Evolutionary conservation across 148 eudicot genomes (phyloP).

Genomic region (Rhododendron simsii): DNA sequence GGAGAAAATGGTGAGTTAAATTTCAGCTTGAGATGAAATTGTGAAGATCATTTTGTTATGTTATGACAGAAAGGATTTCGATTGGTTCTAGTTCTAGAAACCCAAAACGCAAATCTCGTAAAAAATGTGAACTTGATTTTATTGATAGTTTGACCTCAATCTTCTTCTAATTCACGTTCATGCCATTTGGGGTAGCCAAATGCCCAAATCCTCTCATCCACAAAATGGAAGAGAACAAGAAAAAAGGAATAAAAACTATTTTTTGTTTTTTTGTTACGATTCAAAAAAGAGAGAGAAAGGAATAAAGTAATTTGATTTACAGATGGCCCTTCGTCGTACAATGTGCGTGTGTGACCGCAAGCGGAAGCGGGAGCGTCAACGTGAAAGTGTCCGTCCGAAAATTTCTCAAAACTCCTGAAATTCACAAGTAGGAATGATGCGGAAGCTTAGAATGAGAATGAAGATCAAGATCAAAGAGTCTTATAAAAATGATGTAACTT

Average conservation of each 20-base stretch:
- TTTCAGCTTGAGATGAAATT: constrained; percentile 14
- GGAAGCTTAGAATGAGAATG: neutral
- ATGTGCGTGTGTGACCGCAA: neutral
- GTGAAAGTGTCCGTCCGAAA: no score
- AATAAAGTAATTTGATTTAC: neutral
- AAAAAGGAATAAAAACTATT: neutral
- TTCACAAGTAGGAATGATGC: neutral
- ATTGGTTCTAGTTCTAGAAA: constrained; percentile 2
- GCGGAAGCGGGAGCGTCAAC: neutral
- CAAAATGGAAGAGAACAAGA: neutral
- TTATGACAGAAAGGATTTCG: neutral
- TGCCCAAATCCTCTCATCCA: neutral
- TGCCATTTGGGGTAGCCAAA: neutral
- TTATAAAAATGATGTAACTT: no score
- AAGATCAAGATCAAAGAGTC: neutral
- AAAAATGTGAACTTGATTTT: neutral
- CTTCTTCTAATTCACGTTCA: neutral
- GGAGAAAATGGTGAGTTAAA: constrained; percentile 13
- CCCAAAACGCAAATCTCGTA: neutral
- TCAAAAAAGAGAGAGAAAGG: no score
- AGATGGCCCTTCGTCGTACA: neutral
- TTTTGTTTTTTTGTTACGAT: no score
- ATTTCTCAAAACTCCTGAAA: neutral
- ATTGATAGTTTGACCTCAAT: neutral
- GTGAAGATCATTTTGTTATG: constrained; percentile 7